Evolutionary conservation across 2,329 filamentous ascomycete genomes (phyloP), one percentile per base, ranked within the genome.

Genomic region (Monosporascus sp.): DNA sequence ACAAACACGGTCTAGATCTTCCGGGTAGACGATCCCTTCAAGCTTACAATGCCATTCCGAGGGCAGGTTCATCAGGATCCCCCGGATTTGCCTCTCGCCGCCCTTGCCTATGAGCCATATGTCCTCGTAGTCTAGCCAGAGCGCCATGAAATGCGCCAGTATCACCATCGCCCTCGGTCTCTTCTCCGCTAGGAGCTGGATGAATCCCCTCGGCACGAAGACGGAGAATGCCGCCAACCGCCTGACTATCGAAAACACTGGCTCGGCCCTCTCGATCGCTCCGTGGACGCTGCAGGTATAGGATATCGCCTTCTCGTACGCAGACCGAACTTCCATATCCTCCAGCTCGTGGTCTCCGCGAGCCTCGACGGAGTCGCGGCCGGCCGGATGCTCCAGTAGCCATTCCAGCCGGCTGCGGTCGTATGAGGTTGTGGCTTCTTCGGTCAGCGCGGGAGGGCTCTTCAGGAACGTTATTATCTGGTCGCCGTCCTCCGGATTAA

Each of bases 111-210:
- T 62, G 55, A 71, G 60, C 70, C 70, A 72, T 41, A 69, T 50
- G 51, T 68, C 56, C 17, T 68, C 65, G 34, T 66, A 66, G 5
- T 64, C 59, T 2, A 73, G 51, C 69, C 69, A 72, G 9, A 70
- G 53, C 17, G 68, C 53, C 67, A 72, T 71, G 57, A 71, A 72
- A 49, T 70, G 68, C 3, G 70, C 70, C n/a, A 72, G 51, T 7
- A 69, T 58, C 14, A 72, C 68, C 51, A 72, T 58, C 14, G 70
- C 70, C 9, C 70, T 63, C 2, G 70, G 69, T 18, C 69, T 61
- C 20, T 66, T 61, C 58, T 72, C 64, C 34, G 63, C 61, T 45
- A 71, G 57, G 50, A 68, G 69, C 41, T 60, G 62, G 44, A 63
- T 64, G 47, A 70, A 68, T n/a, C 67, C 59, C 49, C 61, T 59